These are phyloP conservation scores for Microsporum audouinii DNA, from an alignment of 2,329 filamentous ascomycete species.

Conservation along the genomic window DNA sequence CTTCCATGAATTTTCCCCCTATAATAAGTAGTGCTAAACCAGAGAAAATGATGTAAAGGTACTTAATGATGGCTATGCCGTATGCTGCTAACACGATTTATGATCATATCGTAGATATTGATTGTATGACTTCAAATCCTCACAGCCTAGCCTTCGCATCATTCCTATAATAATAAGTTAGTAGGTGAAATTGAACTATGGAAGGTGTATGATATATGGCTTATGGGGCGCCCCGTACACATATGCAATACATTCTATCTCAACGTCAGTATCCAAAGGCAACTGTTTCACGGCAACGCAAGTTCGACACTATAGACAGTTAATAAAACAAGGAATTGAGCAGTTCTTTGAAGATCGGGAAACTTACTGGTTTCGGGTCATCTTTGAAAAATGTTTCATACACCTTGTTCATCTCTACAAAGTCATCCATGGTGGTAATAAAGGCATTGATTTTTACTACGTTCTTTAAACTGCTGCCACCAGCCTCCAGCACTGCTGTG, in stretches of 20 bases:
- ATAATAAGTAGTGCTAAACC: too few species aligned
- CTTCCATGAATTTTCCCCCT: too few species aligned
- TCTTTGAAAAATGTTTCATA: conserved; percentile 53
- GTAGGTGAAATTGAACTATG: not conserved
- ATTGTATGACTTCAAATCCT: too few species aligned
- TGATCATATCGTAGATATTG: too few species aligned
- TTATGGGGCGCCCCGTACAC: not conserved
- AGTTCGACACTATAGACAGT: not conserved
- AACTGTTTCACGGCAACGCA: conserved; percentile 12
- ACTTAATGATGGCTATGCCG: too few species aligned
- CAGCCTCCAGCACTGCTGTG: conserved; percentile 47
- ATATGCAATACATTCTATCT: conserved; percentile 10
- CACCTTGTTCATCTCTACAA: conserved; percentile 68
- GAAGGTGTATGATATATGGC: not conserved
- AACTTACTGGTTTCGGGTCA: conserved; percentile 10
- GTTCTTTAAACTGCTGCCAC: conserved; percentile 48
- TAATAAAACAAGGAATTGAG: not conserved
- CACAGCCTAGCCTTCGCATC: not conserved
- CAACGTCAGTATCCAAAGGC: conserved; percentile 10
- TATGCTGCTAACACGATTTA: too few species aligned
- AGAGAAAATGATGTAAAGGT: too few species aligned
- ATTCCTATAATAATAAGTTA: not conserved
- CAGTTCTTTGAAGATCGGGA: not conserved
- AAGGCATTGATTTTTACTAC: conserved; percentile 59
- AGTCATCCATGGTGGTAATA: conserved; percentile 54